Evolutionary conservation across 2,329 filamentous ascomycete species (phyloP).

Genomic region (Aspergillus sp.): DNA sequence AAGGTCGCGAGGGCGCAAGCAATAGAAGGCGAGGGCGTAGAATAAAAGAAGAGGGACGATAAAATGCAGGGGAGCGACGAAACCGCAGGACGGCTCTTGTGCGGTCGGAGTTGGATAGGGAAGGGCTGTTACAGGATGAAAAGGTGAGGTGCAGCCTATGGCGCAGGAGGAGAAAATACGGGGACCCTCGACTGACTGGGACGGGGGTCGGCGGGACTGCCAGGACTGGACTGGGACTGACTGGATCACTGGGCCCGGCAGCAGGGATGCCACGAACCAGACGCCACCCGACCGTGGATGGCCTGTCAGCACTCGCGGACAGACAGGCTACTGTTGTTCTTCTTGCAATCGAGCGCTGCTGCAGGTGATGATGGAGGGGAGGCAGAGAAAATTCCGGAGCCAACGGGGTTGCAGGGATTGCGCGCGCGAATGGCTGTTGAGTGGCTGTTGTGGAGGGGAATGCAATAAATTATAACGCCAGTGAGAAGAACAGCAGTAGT

Average conservation of each 20-base stretch:
- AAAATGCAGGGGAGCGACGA: slow-evolving; percentile 5
- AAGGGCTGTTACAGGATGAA: slow-evolving; percentile 5
- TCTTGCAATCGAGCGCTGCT: background rate
- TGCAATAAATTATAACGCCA: background rate
- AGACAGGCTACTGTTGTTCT: too few species aligned
- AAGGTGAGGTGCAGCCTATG: slow-evolving; percentile 2
- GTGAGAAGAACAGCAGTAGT: background rate
- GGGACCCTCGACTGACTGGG: too few species aligned
- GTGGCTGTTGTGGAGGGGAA: background rate
- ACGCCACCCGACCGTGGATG: slow-evolving; percentile 13
- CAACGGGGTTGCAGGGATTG: background rate
- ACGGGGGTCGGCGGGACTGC: slow-evolving; percentile 3
- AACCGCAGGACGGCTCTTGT: slow-evolving; percentile 1
- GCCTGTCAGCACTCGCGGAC: slow-evolving; percentile 7
- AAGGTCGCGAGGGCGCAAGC: slow-evolving; percentile 1
- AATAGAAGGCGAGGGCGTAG: background rate
- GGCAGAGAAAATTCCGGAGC: slow-evolving; percentile 11
- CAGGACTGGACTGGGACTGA: background rate
- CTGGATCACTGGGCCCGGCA: background rate
- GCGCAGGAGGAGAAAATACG: slow-evolving; percentile 6
- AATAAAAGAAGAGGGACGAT: slow-evolving; percentile 8
- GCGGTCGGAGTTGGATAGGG: background rate
- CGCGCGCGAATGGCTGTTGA: background rate
- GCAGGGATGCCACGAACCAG: background rate
- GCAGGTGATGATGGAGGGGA: slow-evolving; percentile 7